A percentile compares a stretch with the other conserved stretches of the same genome.
Evolutionary conservation across 352 stramenopile genomes (phyloP).

Genomic region (Phytopythium sindhum): DNA sequence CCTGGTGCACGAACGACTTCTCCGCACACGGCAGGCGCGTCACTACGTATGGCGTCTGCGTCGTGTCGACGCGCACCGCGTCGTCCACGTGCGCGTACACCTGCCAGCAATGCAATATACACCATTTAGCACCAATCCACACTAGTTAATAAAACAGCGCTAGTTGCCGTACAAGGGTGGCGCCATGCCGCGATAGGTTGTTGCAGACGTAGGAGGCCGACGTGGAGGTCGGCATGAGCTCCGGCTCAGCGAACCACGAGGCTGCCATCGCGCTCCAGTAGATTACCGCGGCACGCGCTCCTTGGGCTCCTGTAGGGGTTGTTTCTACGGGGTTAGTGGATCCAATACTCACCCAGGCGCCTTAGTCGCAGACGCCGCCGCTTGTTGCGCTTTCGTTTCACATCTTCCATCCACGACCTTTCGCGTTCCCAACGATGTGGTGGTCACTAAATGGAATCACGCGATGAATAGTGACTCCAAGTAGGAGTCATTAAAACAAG

Average conservation of each 20-base stretch:
- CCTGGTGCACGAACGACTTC: slow-evolving; percentile 59
- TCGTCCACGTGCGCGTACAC: slow-evolving; percentile 47
- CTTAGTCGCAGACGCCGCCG: no score
- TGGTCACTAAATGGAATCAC: no score
- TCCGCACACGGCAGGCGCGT: slow-evolving; percentile 40
- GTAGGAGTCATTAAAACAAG: no score
- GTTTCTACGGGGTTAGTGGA: no score
- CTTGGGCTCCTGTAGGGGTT: no score
- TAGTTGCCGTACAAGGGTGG: slow-evolving; percentile 28
- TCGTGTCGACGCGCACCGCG: slow-evolving; percentile 39
- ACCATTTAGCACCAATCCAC: not conserved
- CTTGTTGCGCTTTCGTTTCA: no score
- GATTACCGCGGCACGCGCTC: no score
- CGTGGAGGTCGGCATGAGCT: slow-evolving; percentile 37
- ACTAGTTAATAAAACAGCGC: not conserved
- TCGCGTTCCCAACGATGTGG: no score
- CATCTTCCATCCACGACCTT: no score
- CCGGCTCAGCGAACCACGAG: slow-evolving; percentile 45
- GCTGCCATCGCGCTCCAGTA: slow-evolving; percentile 19
- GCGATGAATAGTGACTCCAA: no score
- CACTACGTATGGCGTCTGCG: slow-evolving; percentile 33
- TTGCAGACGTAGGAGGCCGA: slow-evolving; percentile 53
- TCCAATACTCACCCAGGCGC: no score
- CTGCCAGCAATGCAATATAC: slow-evolving; percentile 16
- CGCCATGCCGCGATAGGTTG: slow-evolving; percentile 47